phyloP scores from a whole-genome alignment of 2,329 filamentous ascomycete species.

The Hypoxylon sp. region DNA sequence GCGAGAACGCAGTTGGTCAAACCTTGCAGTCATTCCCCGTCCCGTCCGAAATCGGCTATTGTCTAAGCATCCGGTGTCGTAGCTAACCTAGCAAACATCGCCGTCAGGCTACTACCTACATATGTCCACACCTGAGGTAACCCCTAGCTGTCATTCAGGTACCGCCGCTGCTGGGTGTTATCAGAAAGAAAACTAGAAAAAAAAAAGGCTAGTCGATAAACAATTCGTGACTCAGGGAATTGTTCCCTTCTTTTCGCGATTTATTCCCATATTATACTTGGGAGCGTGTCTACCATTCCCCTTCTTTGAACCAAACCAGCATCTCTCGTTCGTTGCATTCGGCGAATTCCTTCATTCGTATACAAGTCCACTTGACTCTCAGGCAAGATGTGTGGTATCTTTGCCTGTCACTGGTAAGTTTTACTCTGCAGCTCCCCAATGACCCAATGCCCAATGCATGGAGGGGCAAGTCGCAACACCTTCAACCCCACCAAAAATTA shows the following conservation, averaged over 20 bases:
- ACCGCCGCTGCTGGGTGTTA: no score
- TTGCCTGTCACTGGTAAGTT: slow-evolving; percentile 89
- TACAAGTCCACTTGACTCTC: slow-evolving; percentile 42
- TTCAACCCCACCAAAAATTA: slow-evolving; percentile 46
- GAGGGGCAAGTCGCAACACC: slow-evolving; percentile 53
- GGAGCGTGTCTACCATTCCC: slow-evolving; percentile 2
- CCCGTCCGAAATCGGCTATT: slow-evolving; percentile 38
- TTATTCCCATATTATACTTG: slow-evolving; percentile 1
- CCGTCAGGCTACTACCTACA: slow-evolving; percentile 19
- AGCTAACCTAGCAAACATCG: slow-evolving; percentile 24
- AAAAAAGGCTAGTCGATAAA: slow-evolving; percentile 17
- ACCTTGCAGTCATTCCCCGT: slow-evolving; percentile 18
- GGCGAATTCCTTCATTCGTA: slow-evolving; percentile 21
- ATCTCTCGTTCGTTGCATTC: neutral
- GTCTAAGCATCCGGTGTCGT: slow-evolving; percentile 14
- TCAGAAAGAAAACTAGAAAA: slow-evolving; percentile 3
- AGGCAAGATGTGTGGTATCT: slow-evolving; percentile 94
- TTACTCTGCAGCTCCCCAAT: slow-evolving; percentile 9
- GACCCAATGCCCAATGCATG: slow-evolving; percentile 38
- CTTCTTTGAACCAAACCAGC: neutral
- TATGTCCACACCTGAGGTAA: neutral
- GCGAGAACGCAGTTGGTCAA: slow-evolving; percentile 18
- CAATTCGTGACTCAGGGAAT: slow-evolving; percentile 34
- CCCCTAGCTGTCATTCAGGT: neutral
- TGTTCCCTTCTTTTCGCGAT: slow-evolving; percentile 8